Conservation (phyloP, 2,329 filamentous ascomycete genomes). For the Aspergillus vadensis region DNA sequence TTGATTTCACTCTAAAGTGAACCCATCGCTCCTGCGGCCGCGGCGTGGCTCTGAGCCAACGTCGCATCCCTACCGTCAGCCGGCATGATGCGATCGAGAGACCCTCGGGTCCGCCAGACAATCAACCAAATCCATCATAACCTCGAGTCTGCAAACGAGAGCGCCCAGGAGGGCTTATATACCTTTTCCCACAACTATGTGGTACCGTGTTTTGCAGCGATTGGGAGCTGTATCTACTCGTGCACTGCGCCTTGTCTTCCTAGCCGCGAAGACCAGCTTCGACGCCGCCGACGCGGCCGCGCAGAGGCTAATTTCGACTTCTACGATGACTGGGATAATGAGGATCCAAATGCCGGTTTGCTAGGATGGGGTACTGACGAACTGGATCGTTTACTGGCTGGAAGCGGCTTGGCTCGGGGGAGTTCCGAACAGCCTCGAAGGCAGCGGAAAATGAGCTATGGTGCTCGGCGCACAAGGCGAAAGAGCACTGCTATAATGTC, state of each 20-base stretch:
- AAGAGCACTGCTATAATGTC: constrained; percentile 57
- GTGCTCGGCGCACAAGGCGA: constrained; percentile 63
- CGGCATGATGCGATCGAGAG: constrained; percentile 63
- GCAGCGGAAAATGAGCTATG: constrained; percentile 88
- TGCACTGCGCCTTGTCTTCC: constrained; percentile 71
- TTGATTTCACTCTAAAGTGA: constrained; percentile 14
- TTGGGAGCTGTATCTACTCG: constrained; percentile 65
- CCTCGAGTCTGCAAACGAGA: constrained; percentile 85
- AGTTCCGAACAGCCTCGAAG: constrained; percentile 65
- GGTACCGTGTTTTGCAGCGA: constrained; percentile 71
- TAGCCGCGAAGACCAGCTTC: constrained; percentile 71
- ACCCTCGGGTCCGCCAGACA: constrained; percentile 87
- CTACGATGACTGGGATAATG: constrained; percentile 92
- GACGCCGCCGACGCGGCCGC: constrained; percentile 65
- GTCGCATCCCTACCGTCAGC: constrained; percentile 15
- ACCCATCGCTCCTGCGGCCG: not conserved
- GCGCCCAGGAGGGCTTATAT: constrained; percentile 89
- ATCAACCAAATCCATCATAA: constrained; percentile 92
- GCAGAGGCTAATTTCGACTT: constrained; percentile 93
- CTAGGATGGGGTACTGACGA: constrained; percentile 82
- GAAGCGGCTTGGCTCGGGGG: constrained; percentile 53
- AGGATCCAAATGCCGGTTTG: constrained; percentile 60
- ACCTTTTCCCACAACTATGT: constrained; percentile 85
- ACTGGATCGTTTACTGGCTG: constrained; percentile 78
- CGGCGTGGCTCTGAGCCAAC: constrained; percentile 24